Conservation (phyloP, 1,139 yeast species). For the Arxiozyma slooffiae region DNA sequence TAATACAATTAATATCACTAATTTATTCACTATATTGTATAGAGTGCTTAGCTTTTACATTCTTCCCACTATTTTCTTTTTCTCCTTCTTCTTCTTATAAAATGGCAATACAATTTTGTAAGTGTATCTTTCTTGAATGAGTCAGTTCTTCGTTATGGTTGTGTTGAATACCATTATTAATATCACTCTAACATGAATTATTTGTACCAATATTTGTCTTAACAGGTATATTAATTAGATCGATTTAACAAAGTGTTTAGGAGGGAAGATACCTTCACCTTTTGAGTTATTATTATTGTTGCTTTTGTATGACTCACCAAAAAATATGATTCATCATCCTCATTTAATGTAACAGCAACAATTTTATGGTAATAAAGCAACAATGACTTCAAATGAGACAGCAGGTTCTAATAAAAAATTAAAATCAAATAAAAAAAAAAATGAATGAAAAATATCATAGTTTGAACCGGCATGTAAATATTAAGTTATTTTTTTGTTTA, state of each 20-base stretch:
- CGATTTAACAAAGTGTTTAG: constrained; percentile 64
- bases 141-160: constrained; percentile 28
- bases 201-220: background rate
- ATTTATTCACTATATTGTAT: background rate
- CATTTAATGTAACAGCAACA: constrained; percentile 64
- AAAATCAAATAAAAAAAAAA: no score
- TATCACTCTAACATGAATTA: background rate
- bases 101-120: constrained; percentile 78
- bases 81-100: constrained; percentile 43
- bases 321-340: constrained; percentile 89
- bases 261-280: constrained; percentile 73
- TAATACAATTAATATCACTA: background rate
- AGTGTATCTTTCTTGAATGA: constrained; percentile 62
- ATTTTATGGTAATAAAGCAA: constrained; percentile 62
- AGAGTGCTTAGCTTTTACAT: background rate
- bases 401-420: constrained; percentile 16
- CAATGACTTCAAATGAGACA: constrained; percentile 59
- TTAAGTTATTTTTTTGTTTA: no score
- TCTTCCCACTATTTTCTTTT: constrained; percentile 2
- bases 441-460: no score
- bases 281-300: constrained; percentile 31
- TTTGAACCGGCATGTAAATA: no score
- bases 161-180: background rate
- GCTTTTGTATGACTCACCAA: constrained; percentile 54
- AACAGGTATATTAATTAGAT: background rate